Conservation (phyloP, 2,329 filamentous ascomycete species). For the Scleromitrula shiraiana region DNA sequence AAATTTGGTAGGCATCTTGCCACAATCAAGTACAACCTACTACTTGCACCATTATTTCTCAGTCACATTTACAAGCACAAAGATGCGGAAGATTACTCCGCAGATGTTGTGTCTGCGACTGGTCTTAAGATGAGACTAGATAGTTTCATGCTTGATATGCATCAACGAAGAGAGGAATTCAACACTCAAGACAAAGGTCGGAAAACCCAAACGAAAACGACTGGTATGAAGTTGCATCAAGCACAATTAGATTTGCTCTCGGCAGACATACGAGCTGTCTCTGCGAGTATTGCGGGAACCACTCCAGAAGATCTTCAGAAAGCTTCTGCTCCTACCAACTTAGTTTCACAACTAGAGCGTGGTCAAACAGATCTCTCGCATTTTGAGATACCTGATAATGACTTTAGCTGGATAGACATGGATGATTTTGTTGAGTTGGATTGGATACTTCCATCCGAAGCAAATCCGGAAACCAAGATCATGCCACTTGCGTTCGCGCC, state of each 20-base stretch:
- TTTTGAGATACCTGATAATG: slow-evolving; percentile 92
- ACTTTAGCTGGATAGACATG: slow-evolving; percentile 97
- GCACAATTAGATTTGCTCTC: slow-evolving; percentile 87
- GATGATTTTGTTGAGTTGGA: slow-evolving; percentile 98
- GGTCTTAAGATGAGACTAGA: slow-evolving; percentile 95
- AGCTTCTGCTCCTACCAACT: slow-evolving; percentile 40
- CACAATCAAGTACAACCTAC: slow-evolving; percentile 96
- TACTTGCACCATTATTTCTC: slow-evolving; percentile 86
- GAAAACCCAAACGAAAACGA: slow-evolving; percentile 72
- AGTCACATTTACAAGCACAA: slow-evolving; percentile 99
- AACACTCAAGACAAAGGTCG: slow-evolving; percentile 70
- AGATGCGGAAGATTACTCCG: slow-evolving; percentile 77
- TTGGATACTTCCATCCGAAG: slow-evolving; percentile 86
- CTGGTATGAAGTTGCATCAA: slow-evolving; percentile 90
- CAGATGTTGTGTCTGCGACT: slow-evolving; percentile 77
- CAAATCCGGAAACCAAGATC: slow-evolving; percentile 89
- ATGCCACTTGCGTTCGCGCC: slow-evolving; percentile 86
- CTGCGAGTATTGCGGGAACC: slow-evolving; percentile 78
- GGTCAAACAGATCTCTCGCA: slow-evolving; percentile 67
- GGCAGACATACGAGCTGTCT: slow-evolving; percentile 87
- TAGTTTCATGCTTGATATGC: slow-evolving; percentile 94
- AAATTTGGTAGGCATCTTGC: slow-evolving; percentile 95
- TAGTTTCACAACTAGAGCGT: slow-evolving; percentile 45
- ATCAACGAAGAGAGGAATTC: slow-evolving; percentile 89
- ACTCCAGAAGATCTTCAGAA: slow-evolving; percentile 67